phyloP scores from a whole-genome alignment of 352 stramenopile species.

The Phytophthora vignae region DNA sequence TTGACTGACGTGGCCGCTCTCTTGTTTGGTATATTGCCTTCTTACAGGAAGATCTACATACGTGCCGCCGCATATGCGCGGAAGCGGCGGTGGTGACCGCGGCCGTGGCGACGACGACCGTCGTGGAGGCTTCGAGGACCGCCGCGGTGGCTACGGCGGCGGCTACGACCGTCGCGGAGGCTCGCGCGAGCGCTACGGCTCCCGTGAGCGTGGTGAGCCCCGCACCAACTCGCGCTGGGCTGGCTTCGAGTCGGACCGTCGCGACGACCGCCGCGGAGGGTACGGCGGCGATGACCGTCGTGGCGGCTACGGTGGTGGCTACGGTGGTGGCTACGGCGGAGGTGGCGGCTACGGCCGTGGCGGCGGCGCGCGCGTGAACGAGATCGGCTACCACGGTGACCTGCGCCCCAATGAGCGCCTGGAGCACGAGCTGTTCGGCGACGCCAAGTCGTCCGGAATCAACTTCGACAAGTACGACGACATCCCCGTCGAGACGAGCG shows the following conservation, averaged over 20 bases:
- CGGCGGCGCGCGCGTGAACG: constrained; percentile 86
- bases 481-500: constrained; percentile 97
- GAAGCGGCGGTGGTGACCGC: constrained; percentile 38
- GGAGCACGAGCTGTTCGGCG: constrained; percentile 94
- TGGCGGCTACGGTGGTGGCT: constrained; percentile 33
- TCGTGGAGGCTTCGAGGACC: constrained; percentile 35
- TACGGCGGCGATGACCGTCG: constrained; percentile 34
- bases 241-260: constrained; percentile 56
- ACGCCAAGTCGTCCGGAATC: constrained; percentile 95
- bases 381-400: constrained; percentile 98
- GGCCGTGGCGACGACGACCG: constrained; percentile 39
- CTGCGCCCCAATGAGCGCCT: constrained; percentile 92
- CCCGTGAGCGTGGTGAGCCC: constrained; percentile 41
- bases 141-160: constrained; percentile 30
- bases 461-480: constrained; percentile 99
- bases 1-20: constrained; percentile 17
- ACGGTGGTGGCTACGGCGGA: constrained; percentile 24
- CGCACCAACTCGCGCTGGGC: constrained; percentile 66
- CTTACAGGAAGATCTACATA: constrained; percentile 74
- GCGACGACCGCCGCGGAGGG: constrained; percentile 39
- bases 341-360: constrained; percentile 51
- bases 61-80: constrained; percentile 77
- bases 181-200: constrained; percentile 45
- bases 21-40: constrained; percentile 13
- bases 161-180: constrained; percentile 42